A percentile compares a stretch with the other conserved stretches of the same genome.
Evolutionary conservation across 495 filamentous ascomycete genomes (phyloP).

Genomic region (Bathelium albidoporum): DNA sequence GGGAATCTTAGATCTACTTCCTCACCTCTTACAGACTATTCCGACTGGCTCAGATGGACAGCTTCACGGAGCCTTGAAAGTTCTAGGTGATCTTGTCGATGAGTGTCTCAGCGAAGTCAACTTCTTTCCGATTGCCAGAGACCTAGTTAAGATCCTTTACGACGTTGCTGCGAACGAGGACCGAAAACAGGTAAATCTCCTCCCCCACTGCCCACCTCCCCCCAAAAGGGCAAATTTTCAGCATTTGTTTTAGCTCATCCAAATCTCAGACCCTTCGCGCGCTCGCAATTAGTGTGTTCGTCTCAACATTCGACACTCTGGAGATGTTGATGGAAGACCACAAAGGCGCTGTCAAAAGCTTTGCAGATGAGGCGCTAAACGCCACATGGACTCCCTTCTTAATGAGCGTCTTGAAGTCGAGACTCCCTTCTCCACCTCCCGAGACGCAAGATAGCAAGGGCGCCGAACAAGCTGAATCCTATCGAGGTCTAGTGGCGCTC

Average conservation of each 20-base stretch:
- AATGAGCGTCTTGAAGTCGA: conserved; percentile 55
- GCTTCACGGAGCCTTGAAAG: conserved; percentile 78
- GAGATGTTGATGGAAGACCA: conserved; percentile 93
- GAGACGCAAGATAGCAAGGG: conserved; percentile 47
- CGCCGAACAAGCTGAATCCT: conserved; percentile 33
- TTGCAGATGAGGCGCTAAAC: conserved; percentile 72
- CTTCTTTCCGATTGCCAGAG: conserved; percentile 77
- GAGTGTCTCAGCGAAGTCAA: conserved; percentile 87
- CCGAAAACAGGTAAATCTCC: conserved; percentile 39
- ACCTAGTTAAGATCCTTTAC: conserved; percentile 73
- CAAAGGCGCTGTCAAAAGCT: conserved; percentile 68
- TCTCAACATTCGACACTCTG: conserved; percentile 83
- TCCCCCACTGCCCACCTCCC: too few species aligned
- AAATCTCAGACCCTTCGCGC: conserved; percentile 52
- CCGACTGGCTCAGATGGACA: conserved; percentile 59
- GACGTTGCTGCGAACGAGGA: conserved; percentile 65
- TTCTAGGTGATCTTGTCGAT: conserved; percentile 82
- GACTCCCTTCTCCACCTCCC: conserved; percentile 53
- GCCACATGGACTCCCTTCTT: conserved; percentile 79
- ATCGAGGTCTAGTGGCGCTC: conserved; percentile 69
- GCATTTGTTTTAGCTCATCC: too few species aligned
- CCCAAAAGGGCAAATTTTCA: too few species aligned
- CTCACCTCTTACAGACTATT: conserved; percentile 67
- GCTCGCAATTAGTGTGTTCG: conserved; percentile 78
- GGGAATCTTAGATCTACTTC: conserved; percentile 48